Evolutionary conservation across 805 yeast genomes (phyloP), one percentile per base, ranked within the genome.

Genomic region (Candida andamanensis): DNA sequence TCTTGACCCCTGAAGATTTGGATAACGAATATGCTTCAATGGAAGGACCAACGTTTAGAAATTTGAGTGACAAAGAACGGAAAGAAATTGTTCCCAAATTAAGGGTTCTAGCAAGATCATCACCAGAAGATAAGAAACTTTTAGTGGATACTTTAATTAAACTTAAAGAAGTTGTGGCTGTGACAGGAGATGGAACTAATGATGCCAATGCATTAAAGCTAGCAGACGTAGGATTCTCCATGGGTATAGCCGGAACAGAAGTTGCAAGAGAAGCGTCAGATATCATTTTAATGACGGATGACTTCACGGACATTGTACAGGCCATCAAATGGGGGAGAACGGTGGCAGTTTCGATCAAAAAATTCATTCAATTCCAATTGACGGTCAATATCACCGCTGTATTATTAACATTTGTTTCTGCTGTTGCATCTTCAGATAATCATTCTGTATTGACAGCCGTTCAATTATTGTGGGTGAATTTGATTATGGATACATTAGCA

Each of bases 311-410:
- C 26, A 92, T 92, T 58, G 97, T 92, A 28, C 85, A 85, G 55
- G 99, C 98, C 15, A 85, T 92, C 49, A 85, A 86, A 59, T 92
- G 98, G 98, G 99, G 99, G 33, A 75, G 99, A 59, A 89, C 97
- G 32, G 97, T 92, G 40, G 81, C 95, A 14, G 80, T 82, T 18
- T 87, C 97, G 2, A 95, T 92, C 51, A 85, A 87, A 60, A 92
- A 92, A 56, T 92, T 92, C 52, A 78, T 92, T 55, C 98, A 92
- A 62, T 92, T 92, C 60, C 98, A 92, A 60, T 69, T 92, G 47
- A 92, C 97, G 5, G 99, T 92, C 30, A 92, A 92, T 52, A 75
- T 92, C 29, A 90, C 98, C 17, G 99, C 99, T n/a, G 95, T 90
- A 41, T 69, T 83, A 3, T 71, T 92, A 40, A 90, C 98, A 1